Evolutionary conservation across 352 stramenopile genomes (phyloP).

Genomic region (Saprolegnia diclina): DNA sequence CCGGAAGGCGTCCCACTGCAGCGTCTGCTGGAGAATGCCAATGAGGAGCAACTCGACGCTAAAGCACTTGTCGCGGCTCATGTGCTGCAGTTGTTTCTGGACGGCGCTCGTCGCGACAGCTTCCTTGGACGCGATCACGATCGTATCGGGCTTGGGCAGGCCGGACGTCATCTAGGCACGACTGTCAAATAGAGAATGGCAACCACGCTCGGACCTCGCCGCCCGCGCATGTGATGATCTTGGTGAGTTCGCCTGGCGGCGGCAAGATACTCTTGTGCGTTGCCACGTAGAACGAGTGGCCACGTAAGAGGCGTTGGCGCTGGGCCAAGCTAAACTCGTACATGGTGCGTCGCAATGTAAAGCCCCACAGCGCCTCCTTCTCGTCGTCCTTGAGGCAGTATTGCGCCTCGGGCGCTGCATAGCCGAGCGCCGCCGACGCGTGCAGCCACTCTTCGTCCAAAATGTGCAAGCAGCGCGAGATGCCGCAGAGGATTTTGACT

Average conservation of each 20-base stretch:
- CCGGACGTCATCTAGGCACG: not conserved
- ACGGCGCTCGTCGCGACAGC: conserved; percentile 4
- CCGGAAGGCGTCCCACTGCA: conserved; percentile 6
- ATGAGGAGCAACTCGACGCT: conserved; percentile 21
- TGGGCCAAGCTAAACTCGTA: conserved; percentile 35
- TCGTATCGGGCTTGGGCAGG: not conserved
- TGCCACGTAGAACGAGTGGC: conserved; percentile 41
- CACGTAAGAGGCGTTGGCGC: conserved; percentile 35
- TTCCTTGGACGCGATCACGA: conserved; percentile 25
- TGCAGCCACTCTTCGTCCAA: conserved; percentile 46
- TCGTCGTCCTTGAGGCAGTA: conserved; percentile 41
- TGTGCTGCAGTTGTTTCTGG: conserved; percentile 10
- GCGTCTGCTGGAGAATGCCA: conserved; percentile 15
- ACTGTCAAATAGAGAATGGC: too few species aligned
- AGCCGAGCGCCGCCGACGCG: conserved; percentile 31
- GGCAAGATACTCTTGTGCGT: conserved; percentile 51
- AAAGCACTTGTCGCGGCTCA: conserved; percentile 13
- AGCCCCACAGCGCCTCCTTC: conserved; percentile 45
- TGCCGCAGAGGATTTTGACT: conserved; percentile 54
- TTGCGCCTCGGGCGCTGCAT: conserved; percentile 35
- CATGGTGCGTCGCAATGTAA: conserved; percentile 41
- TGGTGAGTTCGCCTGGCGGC: conserved; percentile 43
- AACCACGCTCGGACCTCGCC: conserved; percentile 32
- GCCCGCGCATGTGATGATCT: conserved; percentile 49
- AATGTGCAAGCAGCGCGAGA: conserved; percentile 50